Evolutionary conservation across 2,329 filamentous ascomycete genomes (phyloP), one percentile per base, ranked within the genome.

Genomic region (Neonectria magnoliae): DNA sequence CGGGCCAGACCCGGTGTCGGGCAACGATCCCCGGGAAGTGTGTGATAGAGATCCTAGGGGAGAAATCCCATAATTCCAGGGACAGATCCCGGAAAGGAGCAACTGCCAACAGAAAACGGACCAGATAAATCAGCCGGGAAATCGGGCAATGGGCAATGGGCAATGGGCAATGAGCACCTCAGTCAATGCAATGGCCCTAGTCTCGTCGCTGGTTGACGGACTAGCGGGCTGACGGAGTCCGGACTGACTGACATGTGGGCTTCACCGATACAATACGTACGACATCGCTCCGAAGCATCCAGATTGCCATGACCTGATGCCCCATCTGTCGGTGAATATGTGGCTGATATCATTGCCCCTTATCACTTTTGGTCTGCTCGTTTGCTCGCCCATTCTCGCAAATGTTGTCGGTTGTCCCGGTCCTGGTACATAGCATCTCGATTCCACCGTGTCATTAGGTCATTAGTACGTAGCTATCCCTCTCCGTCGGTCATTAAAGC

Each of bases 1-100:
- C 57, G 57, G 48, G 48, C 20, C 57, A 60, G 20, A 53, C 57
- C 48, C 57, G 60, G 56, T 65, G 31, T 69, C 69, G 69, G 69
- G 55, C 58, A 70, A 70, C 48, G 51, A 71, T 68, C 60, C 52
- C 69, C 69, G 69, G 59, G 47, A 56, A 56, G 48, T 25, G 25
- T 25, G 25, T 44, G n/a, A 18, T 18, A 10, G 16, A 41, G 38
- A 41, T 18, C 38, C 38, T 41, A 8, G 33, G 33, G 13, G 14
- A 13, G 13, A 38, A 14, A 20, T 33, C 20, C 38, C 29, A 22
- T 27, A 18, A 20, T 14, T 18, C 14, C 18, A 38, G 29, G 44
- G 29, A 51, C 3, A 13, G 31, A 36, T 18, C 13, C 29, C 42
- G 10, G 29, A 20, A 38, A 20, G 25, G 53, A 31, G 14, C n/a